Percentiles rank a stretch among this genome's conserved stretches.
Conservation (phyloP, 352 stramenopile genomes). For the Pelagophyceae sp. region DNA sequence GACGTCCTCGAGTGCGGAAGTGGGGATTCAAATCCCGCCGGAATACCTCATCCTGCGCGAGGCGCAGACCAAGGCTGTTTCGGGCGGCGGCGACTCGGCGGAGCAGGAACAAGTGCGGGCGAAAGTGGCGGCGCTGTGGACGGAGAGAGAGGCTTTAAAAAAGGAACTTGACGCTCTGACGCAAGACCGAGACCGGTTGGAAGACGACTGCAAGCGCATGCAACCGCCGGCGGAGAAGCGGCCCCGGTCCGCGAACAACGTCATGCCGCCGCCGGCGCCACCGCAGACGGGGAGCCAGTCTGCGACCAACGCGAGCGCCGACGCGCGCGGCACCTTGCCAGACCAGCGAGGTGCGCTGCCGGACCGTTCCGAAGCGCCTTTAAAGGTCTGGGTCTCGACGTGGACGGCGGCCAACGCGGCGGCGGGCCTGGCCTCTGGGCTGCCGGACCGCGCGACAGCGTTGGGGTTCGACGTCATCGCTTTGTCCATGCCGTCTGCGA, state of each 20-base stretch:
- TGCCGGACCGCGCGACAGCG: no score
- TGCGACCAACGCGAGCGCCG: neutral
- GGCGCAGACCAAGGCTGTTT: neutral
- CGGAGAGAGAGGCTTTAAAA: neutral
- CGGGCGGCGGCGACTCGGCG: no score
- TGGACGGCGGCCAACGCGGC: neutral
- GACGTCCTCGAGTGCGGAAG: slow-evolving; percentile 32
- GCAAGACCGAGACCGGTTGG: neutral
- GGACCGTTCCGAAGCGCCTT: neutral
- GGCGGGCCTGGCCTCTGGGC: no score
- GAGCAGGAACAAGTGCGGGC: no score
- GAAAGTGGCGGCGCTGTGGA: neutral
- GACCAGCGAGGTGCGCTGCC: neutral
- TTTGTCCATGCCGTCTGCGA: no score
- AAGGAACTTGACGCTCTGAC: neutral
- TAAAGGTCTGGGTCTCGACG: neutral
- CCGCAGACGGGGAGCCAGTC: neutral
- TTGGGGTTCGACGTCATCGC: slow-evolving; percentile 11
- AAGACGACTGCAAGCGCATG: neutral
- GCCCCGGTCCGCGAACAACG: no score
- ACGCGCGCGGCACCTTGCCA: neutral
- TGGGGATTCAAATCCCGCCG: slow-evolving; percentile 42
- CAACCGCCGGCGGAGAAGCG: neutral
- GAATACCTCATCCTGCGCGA: slow-evolving; percentile 45
- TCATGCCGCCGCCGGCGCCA: no score